These are phyloP conservation scores for Backusella luteola DNA, from an alignment of 192 early-diverging fungal species.

Conservation along the genomic window DNA sequence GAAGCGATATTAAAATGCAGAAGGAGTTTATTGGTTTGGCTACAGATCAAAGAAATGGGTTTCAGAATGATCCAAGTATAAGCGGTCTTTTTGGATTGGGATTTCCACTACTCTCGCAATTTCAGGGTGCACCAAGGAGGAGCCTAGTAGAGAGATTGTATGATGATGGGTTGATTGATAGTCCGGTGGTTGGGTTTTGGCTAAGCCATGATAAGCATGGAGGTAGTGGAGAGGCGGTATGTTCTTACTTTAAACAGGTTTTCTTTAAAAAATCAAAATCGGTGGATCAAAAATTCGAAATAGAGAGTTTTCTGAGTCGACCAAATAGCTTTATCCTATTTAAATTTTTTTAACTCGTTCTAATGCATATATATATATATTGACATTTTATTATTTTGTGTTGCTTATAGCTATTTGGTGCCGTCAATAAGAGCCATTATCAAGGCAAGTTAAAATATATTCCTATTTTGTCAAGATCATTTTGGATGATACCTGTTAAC, in stretches of 20 bases:
- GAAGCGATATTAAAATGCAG: slow-evolving; percentile 44
- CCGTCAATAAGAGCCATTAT: slow-evolving; percentile 49
- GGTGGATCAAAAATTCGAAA: neutral
- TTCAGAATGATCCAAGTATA: slow-evolving; percentile 50
- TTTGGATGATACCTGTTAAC: slow-evolving; percentile 51
- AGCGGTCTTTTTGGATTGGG: slow-evolving; percentile 70
- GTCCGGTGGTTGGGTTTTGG: slow-evolving; percentile 28
- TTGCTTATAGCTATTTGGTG: slow-evolving; percentile 40
- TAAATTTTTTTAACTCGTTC: too few species aligned
- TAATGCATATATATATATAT: neutral
- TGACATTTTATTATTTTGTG: neutral
- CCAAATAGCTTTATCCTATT: too few species aligned
- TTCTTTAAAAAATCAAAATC: neutral
- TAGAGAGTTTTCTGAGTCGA: too few species aligned
- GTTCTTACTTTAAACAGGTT: neutral
- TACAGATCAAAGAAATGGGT: slow-evolving; percentile 52
- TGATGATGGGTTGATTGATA: slow-evolving; percentile 11
- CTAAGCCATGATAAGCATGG: slow-evolving; percentile 37
- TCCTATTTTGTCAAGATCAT: slow-evolving; percentile 49
- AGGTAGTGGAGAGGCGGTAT: slow-evolving; percentile 44
- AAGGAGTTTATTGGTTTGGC: slow-evolving; percentile 63
- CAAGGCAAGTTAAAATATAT: slow-evolving; percentile 55
- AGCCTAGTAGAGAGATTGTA: slow-evolving; percentile 20
- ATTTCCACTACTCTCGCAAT: slow-evolving; percentile 40
- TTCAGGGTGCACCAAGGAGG: neutral